Evolutionary conservation across 1,139 yeast species (phyloP), one percentile per base, ranked within the genome.

Genomic region (Lodderomyces pseudojiufengensis): DNA sequence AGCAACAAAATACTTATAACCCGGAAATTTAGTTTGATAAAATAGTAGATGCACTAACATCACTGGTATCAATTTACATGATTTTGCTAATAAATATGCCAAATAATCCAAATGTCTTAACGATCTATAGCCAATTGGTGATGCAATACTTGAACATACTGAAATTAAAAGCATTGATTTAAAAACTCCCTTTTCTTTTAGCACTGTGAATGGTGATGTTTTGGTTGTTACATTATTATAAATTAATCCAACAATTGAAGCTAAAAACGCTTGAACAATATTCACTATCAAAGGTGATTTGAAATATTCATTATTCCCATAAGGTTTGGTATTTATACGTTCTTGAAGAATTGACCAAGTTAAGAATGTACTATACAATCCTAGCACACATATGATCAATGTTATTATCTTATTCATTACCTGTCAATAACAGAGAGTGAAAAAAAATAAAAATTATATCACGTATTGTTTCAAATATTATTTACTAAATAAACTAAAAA

Each of bases 261-360:
- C 96, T 42, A 83, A 73, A 1, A 76, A 51, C 9, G 90, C 81
- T 60, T 92, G 97, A 3, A 79, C 65, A 13, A 79, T 61, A 48
- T 85, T 87, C 42, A 90, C 76, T 14, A 87, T 70, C 41, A 86
- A 68, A 0, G 97, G 92, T 1, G 88, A 81, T 42, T 79, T 74
- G 62, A 86, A 88, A 37, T 67, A 70, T 37, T 31, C 50, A 45
- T 30, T 52, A 8, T 46, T 46, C 1, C 86, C 88, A 59, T 88
- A 88, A 4, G 86, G 78, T 33, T 81, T 82, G 3, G 94, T 80
- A 21, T 88, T 76, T 46, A 92, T 78, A 35, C 94, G 79, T 56
- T 92, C 98, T 53, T 92, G 97, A 11, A 90, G 72, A 25, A 86
- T 72, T 0, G 95, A 90, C 98, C 98, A 92, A 2, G 92, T 73